Base-by-base conservation (phyloP, 148 eudicot species). In the Polygonum aviculare region DNA sequence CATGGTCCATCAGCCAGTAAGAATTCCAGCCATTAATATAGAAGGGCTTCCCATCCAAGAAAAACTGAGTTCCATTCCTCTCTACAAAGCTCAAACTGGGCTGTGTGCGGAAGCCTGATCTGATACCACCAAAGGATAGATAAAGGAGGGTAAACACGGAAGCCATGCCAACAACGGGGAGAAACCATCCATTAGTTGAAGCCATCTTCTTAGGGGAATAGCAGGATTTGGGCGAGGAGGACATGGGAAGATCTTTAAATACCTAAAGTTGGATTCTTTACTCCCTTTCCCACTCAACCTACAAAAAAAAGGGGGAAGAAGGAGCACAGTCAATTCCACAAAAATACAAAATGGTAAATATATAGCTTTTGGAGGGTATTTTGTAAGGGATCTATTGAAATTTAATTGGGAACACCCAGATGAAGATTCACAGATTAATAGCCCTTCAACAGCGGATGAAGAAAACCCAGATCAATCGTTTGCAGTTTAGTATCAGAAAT, bases 1-100 rank as follows among this genome's bases (percentile, higher is more conserved):
- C 93, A 74, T 93, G 93, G 72, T 93, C 94, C 98, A 96, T 96
- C 48, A 96, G 79, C 99, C 99, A 96, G 78, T 96, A 96, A 69
- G 99, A 96, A 72, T 96, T 96, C 98, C 98, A 96, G n/a, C 99
- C 99, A 85, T 96, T 96, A 11, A 93, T 77, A 74, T 88, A 96
- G 65, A 91, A 96, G 26, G 88, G 84, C 45, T 70, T 80, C 12
- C 90, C 98, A 79, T 96, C 98, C 71, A 93, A 79, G 77, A 83
- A 59, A 80, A 96, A 90, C 79, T 91, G 97, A 79, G 87, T 88
- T 38, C 95, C 99, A 85, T 89, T 87, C 69, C 94, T 91, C 79
- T 76, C 82, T 74, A 93, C 97, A 84, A 96, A 96, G 72, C 91
- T 91, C 78, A 88, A 76, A 35, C 76, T 69, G 10, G 81, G 80